Base-by-base conservation (phyloP, 2,329 filamentous ascomycete genomes). In the Ophiostoma himal-ulmi region DNA sequence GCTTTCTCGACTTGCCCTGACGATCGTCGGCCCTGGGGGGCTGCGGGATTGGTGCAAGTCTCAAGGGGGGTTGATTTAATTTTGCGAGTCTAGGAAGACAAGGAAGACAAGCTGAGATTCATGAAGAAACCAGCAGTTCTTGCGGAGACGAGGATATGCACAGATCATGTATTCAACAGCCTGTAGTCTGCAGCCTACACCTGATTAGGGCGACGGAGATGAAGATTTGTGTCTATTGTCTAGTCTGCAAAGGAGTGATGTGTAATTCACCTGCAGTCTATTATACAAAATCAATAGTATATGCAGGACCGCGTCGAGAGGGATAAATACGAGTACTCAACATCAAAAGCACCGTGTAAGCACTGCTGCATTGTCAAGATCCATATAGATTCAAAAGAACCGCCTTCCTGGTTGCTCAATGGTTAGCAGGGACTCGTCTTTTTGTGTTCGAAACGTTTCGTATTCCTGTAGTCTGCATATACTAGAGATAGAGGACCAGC, bases 11-110 rank as follows among this genome's bases (percentile, higher is more conserved):
- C 10, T 13, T 68, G 54, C 66, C 65, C 69, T 69, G 70, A 66
- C 67, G 67, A 71, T 69, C 69, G 20, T 20, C 67, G 44, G 44
- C 69, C 69, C 69, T 68, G 65, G 48, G 60, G 60, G 69, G 65
- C 64, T 34, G 60, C 30, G 26, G 60, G 54, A 30, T 26, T 60
- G 54, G 54, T 60, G 54, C n/a, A 10, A 37, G 34, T 26, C 66
- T 54, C 36, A 70, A 41, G 67, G 52, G 57, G 62, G 69, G 69
- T n/a, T 14, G 34, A 64, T 37, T 64, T 64, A 36, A 64, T n/a
- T 37, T 37, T 37, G 30, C 30, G 30, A 37, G 60, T 34, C 14
- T 14, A 64, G 30, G 10, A 37, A 22, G 30, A 57, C 52, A 57
- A 57, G 30, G 52, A 26, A 3, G 44, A 6, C n/a, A 1, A 57